phyloP scores from a whole-genome alignment of 1,139 yeast genomes.

The Hemisphaericaspora xylofermentans region DNA sequence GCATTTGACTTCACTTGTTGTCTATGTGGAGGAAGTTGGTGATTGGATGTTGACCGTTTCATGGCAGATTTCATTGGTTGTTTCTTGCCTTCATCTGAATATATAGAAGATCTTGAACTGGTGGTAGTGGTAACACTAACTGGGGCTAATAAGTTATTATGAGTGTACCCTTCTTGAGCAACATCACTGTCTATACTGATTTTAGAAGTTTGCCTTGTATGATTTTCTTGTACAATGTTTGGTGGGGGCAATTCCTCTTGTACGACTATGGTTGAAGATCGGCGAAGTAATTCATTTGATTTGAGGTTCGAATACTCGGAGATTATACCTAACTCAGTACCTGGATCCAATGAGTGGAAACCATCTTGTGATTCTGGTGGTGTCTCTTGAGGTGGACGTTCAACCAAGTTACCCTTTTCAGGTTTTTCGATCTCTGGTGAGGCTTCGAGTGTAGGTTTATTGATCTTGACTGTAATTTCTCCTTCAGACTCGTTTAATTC shows the following conservation, averaged over 20 bases:
- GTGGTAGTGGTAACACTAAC: conserved; percentile 5
- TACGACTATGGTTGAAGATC: not conserved
- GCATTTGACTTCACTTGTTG: conserved; percentile 28
- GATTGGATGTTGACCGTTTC: conserved; percentile 41
- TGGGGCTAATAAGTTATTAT: conserved; percentile 10
- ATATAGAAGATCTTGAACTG: conserved; percentile 33
- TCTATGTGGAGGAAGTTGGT: conserved; percentile 5
- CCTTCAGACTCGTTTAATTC: conserved; percentile 2
- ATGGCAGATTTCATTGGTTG: conserved; percentile 65
- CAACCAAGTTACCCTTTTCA: not conserved
- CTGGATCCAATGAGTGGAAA: conserved; percentile 11
- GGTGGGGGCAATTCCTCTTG: too few species aligned
- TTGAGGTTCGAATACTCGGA: conserved; percentile 20
- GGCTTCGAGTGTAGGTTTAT: not conserved
- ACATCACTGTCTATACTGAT: conserved; percentile 2
- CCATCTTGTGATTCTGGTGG: conserved; percentile 3
- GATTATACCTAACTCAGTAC: conserved; percentile 24
- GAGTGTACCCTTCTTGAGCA: conserved; percentile 20
- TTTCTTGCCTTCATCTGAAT: conserved; percentile 29
- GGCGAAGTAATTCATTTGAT: conserved; percentile 11
- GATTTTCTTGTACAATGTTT: conserved; percentile 1
- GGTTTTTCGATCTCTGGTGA: not conserved
- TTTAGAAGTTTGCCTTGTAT: conserved; percentile 14
- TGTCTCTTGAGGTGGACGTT: not conserved
- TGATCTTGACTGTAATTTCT: not conserved